A percentile compares a stretch with the other conserved stretches of the same genome.
Conservation (phyloP, 345 rosid species). For the Excoecaria cochinchinensis region DNA sequence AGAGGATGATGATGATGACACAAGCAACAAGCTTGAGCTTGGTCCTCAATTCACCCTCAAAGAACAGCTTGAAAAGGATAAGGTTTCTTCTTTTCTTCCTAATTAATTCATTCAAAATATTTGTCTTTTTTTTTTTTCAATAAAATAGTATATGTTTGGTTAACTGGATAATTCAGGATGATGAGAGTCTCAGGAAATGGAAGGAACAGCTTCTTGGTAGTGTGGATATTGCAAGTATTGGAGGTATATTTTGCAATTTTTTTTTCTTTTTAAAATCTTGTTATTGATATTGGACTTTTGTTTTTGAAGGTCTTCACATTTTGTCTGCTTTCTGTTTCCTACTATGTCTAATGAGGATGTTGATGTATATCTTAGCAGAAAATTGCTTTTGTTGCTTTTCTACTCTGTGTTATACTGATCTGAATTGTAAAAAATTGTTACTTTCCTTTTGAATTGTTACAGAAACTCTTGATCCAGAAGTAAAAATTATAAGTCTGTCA, state of each 20-base stretch:
- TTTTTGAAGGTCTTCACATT: background rate
- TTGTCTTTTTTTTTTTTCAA: background rate
- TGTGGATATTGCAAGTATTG: constrained; percentile 65
- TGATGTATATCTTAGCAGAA: background rate
- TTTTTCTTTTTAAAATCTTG: background rate
- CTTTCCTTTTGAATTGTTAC: constrained; percentile 22
- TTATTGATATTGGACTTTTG: background rate
- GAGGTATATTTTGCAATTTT: constrained; percentile 38
- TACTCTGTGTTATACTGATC: background rate
- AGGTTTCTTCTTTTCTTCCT: constrained; percentile 33
- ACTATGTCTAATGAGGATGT: background rate
- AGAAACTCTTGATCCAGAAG: constrained; percentile 83
- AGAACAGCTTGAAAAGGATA: constrained; percentile 71
- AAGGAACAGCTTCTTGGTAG: constrained; percentile 78
- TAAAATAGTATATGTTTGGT: background rate
- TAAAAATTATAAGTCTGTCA: constrained; percentile 56
- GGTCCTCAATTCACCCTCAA: constrained; percentile 79
- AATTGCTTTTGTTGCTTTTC: background rate
- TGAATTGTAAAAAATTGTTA: no score
- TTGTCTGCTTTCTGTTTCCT: no score
- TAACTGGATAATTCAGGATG: constrained; percentile 49
- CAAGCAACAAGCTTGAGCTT: constrained; percentile 37
- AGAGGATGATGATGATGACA: constrained; percentile 61
- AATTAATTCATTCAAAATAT: background rate
- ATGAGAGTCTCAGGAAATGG: constrained; percentile 83